Evolutionary conservation across 305 asterid species (phyloP).

Genomic region (Fraxinus sp.): DNA sequence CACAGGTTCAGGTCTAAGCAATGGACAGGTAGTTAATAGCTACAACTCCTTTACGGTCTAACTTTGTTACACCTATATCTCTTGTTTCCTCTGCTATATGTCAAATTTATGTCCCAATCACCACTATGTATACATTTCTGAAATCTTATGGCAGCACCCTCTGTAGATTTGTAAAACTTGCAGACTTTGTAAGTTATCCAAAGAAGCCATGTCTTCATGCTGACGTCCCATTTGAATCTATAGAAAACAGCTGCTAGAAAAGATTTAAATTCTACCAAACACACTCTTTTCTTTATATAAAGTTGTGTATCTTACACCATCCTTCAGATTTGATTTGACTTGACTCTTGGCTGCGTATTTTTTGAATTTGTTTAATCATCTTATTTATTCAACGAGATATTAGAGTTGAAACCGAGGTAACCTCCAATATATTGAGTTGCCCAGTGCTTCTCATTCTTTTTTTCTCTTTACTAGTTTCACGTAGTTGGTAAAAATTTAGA

Average conservation of each 20-base stretch:
- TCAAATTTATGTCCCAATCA: not conserved
- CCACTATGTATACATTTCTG: not conserved
- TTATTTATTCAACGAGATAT: not conserved
- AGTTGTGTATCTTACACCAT: not conserved
- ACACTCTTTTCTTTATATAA: not conserved
- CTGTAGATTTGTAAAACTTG: not conserved
- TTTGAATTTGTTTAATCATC: not conserved
- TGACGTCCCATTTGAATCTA: not conserved
- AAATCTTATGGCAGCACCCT: not conserved
- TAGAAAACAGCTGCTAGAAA: not conserved
- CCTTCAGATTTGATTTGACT: not conserved
- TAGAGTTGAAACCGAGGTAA: not conserved
- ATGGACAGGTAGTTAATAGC: constrained; percentile 27
- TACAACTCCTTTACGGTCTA: constrained; percentile 24
- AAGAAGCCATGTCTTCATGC: not conserved
- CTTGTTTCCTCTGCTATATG: not conserved
- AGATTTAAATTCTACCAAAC: not conserved
- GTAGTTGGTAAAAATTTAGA: not conserved
- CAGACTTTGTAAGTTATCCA: not conserved
- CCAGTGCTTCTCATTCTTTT: not conserved
- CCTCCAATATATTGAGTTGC: not conserved
- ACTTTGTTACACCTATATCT: not conserved
- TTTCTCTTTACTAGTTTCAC: not conserved
- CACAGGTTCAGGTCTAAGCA: constrained; percentile 27
- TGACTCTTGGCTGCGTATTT: not conserved